Evolutionary conservation across 208 protist genomes (phyloP).

Genomic region (Naegleria fowleri): DNA sequence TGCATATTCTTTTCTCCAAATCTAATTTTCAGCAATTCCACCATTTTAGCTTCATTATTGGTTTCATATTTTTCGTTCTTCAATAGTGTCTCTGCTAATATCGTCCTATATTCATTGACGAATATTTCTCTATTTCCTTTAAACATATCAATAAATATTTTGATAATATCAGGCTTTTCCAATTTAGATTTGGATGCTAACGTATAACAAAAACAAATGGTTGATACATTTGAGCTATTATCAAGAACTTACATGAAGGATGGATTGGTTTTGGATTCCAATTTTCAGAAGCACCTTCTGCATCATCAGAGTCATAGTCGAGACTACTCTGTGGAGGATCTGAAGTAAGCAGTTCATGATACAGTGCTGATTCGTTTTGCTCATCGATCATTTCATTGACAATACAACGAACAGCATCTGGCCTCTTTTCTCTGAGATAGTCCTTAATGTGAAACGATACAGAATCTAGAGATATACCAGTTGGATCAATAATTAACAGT

Average conservation of each 20-base stretch:
- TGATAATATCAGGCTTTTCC: slow-evolving; percentile 38
- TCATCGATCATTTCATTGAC: background rate
- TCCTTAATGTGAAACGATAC: background rate
- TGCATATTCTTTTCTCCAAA: slow-evolving; percentile 49
- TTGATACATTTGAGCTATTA: background rate
- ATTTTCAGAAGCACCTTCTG: background rate
- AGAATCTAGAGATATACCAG: background rate
- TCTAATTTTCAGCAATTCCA: slow-evolving; percentile 54
- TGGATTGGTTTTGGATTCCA: slow-evolving; percentile 13
- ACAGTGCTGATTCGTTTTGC: background rate
- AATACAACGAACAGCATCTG: slow-evolving; percentile 1
- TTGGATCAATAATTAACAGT: slow-evolving; percentile 6
- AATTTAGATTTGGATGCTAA: background rate
- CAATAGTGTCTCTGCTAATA: slow-evolving; percentile 38
- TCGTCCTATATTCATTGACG: slow-evolving; percentile 41
- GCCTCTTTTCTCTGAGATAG: background rate
- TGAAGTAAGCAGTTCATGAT: background rate
- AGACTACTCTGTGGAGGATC: background rate
- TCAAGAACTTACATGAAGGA: background rate
- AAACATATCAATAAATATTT: slow-evolving; percentile 44
- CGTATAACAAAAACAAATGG: too few relatives aligned
- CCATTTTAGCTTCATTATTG: slow-evolving; percentile 42
- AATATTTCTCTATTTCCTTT: slow-evolving; percentile 40
- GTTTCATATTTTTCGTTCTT: slow-evolving; percentile 31
- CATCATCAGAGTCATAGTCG: background rate